Evolutionary conservation across 176 grass and related monocot species (phyloP).

Genomic region (Zoysia japonica): DNA sequence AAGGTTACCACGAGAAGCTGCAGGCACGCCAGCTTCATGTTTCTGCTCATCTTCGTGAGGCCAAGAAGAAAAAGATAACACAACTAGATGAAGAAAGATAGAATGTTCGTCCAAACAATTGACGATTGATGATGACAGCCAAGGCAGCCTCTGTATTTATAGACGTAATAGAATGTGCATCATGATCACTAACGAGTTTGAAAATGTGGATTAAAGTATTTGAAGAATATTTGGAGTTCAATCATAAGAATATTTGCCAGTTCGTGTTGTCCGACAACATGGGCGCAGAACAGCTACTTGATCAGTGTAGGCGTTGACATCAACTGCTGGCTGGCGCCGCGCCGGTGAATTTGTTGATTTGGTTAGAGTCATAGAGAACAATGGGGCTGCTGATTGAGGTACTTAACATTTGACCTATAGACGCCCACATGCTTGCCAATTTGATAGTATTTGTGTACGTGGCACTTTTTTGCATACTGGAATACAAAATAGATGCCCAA

Average conservation of each 20-base stretch:
- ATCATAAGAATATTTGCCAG: background rate
- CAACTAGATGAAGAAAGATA: background rate
- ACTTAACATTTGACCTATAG: background rate
- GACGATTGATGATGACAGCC: background rate
- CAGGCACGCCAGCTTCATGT: conserved; percentile 6
- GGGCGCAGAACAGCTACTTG: background rate
- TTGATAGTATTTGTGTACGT: background rate
- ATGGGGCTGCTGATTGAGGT: background rate
- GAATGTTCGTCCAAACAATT: background rate
- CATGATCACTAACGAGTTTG: background rate
- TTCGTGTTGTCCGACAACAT: conserved; percentile 30
- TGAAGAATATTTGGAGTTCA: conserved; percentile 31
- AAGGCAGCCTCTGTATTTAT: conserved; percentile 21
- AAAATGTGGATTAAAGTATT: background rate
- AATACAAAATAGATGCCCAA: too few species aligned
- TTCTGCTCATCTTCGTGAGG: background rate
- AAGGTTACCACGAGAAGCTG: conserved; percentile 32
- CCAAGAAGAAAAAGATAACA: background rate
- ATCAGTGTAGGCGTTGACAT: conserved; percentile 35
- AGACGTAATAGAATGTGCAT: background rate
- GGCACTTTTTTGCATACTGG: too few species aligned
- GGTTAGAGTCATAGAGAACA: background rate
- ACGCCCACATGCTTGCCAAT: background rate
- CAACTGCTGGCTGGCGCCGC: background rate
- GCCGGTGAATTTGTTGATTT: background rate